A percentile compares a stretch with the other conserved stretches of the same genome.
phyloP scores from a whole-genome alignment of 495 filamentous ascomycete species.

The Ramalina peruviana region DNA sequence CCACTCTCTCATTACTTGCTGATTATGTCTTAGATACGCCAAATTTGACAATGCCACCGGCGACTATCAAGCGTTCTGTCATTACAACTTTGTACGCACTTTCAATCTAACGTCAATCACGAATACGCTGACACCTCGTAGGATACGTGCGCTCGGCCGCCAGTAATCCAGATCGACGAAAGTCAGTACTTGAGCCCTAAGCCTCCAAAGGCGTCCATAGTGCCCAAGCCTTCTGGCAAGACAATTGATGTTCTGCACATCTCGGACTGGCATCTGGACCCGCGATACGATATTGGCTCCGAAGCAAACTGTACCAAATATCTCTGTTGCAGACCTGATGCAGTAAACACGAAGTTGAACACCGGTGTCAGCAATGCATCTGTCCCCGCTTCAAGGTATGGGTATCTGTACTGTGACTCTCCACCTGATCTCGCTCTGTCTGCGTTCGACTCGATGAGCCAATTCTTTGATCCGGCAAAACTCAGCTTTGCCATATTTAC shows the following conservation, averaged over 20 bases:
- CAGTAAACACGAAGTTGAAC: constrained; percentile 12
- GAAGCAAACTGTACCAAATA: constrained; percentile 32
- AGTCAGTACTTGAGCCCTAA: constrained; percentile 19
- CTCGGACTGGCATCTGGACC: constrained; percentile 37
- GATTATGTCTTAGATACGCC: constrained; percentile 1
- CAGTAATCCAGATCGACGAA: constrained; percentile 14
- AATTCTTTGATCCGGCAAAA: constrained; percentile 17
- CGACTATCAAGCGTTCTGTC: constrained; percentile 16
- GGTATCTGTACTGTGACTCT: constrained; percentile 16
- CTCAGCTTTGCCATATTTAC: constrained; percentile 31
- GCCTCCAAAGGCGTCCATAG: constrained; percentile 21
- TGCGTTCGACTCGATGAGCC: constrained; percentile 15
- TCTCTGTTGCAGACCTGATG: constrained; percentile 29
- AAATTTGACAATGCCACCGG: constrained; percentile 14
- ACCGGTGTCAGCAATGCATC: constrained; percentile 14
- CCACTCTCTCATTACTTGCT: neutral
- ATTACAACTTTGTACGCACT: constrained; percentile 7
- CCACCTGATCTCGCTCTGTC: constrained; percentile 18
- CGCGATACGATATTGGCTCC: constrained; percentile 31
- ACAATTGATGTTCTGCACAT: constrained; percentile 34
- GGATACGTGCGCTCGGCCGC: constrained; percentile 12
- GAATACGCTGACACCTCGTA: neutral
- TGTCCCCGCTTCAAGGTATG: constrained; percentile 17
- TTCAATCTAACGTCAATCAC: neutral
- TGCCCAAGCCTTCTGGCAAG: constrained; percentile 27